Conservation (phyloP, 1,284 basidiomycete species). For the Abortiporus biennis region DNA sequence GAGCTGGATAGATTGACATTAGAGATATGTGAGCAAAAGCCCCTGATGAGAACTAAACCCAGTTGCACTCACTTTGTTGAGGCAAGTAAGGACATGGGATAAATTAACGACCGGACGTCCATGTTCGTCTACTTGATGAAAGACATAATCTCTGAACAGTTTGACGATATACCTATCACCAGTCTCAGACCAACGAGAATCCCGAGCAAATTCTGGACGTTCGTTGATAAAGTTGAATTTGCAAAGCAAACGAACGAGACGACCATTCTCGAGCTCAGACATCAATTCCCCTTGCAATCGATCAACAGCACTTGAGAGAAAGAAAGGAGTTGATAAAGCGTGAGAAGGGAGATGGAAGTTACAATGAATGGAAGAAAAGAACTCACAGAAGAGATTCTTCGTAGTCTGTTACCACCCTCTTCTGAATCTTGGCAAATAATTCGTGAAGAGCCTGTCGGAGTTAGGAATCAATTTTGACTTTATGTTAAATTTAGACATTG, state of each 20-base stretch:
- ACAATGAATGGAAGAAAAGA: conserved; percentile 1
- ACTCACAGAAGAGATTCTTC: conserved; percentile 76
- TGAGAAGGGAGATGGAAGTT: neutral
- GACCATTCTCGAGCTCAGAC: conserved; percentile 93
- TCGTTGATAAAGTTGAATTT: conserved; percentile 99
- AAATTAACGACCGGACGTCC: conserved; percentile 89
- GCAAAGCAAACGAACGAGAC: conserved; percentile 86
- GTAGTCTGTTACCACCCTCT: conserved; percentile 74
- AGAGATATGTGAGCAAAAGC: conserved; percentile 4
- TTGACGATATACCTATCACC: conserved; percentile 98
- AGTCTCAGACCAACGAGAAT: conserved; percentile 96
- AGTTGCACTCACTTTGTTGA: conserved; percentile 71
- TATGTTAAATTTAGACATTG: no score
- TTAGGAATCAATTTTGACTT: no score
- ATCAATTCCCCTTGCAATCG: conserved; percentile 80
- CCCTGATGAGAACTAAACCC: neutral
- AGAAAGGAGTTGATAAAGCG: no score
- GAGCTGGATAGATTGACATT: conserved; percentile 43
- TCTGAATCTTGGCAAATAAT: conserved; percentile 79
- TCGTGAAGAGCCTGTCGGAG: no score
- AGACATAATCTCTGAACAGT: conserved; percentile 97
- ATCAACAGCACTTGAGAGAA: conserved; percentile 61
- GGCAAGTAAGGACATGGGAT: conserved; percentile 82
- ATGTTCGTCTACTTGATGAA: conserved; percentile 92
- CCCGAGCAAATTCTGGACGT: conserved; percentile 95